phyloP scores from a whole-genome alignment of 495 filamentous ascomycete species.

The Coniosporium apollinis region DNA sequence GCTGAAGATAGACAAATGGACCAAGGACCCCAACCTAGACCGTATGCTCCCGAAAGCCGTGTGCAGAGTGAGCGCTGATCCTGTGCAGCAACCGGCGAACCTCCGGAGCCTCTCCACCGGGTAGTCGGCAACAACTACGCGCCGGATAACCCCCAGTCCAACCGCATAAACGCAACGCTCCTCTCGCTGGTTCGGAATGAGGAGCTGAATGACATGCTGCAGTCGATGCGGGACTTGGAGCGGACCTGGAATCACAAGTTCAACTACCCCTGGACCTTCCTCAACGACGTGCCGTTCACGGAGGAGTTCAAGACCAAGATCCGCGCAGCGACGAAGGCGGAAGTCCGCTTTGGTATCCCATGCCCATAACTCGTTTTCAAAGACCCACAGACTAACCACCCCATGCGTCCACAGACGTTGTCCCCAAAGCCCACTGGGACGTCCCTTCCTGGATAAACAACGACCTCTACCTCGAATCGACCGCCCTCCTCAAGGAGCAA shows the following conservation, averaged over 20 bases:
- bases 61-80: not conserved
- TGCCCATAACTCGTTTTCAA: not conserved
- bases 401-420: slow-evolving; percentile 40
- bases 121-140: slow-evolving; percentile 52
- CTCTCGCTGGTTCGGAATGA: slow-evolving; percentile 86
- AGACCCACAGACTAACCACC: slow-evolving; percentile 5
- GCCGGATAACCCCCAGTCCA: slow-evolving; percentile 52
- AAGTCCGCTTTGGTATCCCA: slow-evolving; percentile 59
- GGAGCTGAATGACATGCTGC: slow-evolving; percentile 67
- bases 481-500: slow-evolving; percentile 64
- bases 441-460: slow-evolving; percentile 82
- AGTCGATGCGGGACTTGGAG: slow-evolving; percentile 80
- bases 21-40: slow-evolving; percentile 63
- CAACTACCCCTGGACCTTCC: slow-evolving; percentile 99
- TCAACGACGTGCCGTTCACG: slow-evolving; percentile 87
- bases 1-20: slow-evolving; percentile 29
- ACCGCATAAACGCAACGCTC: slow-evolving; percentile 82
- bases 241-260: slow-evolving; percentile 96
- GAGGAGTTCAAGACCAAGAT: slow-evolving; percentile 82
- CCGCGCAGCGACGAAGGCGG: slow-evolving; percentile 62
- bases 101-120: slow-evolving; percentile 52
- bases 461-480: slow-evolving; percentile 71
- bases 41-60: slow-evolving; percentile 35
- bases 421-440: slow-evolving; percentile 91
- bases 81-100: slow-evolving; percentile 60